phyloP scores from a whole-genome alignment of 805 yeast species.

The Lachancea kluyveri region DNA sequence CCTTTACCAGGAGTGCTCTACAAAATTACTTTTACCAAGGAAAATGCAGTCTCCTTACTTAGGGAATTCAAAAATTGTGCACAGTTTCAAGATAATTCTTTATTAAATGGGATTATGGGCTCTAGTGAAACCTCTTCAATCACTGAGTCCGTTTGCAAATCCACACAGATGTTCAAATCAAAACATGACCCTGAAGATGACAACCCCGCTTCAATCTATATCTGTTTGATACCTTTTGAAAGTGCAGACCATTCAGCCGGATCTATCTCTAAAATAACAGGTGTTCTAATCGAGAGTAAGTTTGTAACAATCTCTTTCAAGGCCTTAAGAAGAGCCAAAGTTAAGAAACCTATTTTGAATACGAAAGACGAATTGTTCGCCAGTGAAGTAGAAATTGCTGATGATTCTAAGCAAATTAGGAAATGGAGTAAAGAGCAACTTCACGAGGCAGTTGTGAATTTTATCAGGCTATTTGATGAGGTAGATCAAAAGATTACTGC shows the following conservation, averaged over 20 bases:
- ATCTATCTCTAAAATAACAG: slow-evolving; percentile 14
- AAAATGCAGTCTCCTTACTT: slow-evolving; percentile 42
- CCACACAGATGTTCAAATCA: slow-evolving; percentile 20
- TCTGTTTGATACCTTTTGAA: slow-evolving; percentile 18
- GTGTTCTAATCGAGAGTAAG: slow-evolving; percentile 8
- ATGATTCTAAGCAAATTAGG: slow-evolving; percentile 31
- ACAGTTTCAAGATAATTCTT: slow-evolving; percentile 17
- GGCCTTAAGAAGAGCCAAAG: slow-evolving; percentile 14
- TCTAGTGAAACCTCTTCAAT: slow-evolving; percentile 15
- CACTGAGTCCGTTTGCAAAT: slow-evolving; percentile 20
- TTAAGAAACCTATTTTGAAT: slow-evolving; percentile 14
- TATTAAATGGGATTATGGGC: slow-evolving; percentile 16
- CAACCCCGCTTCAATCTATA: slow-evolving; percentile 33
- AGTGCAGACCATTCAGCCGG: slow-evolving; percentile 12
- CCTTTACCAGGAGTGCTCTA: slow-evolving; percentile 59
- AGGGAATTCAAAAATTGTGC: slow-evolving; percentile 32
- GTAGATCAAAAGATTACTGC: slow-evolving; percentile 24
- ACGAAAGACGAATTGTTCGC: slow-evolving; percentile 14
- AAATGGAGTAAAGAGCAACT: slow-evolving; percentile 21
- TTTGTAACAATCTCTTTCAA: slow-evolving; percentile 14
- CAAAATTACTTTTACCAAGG: slow-evolving; percentile 45
- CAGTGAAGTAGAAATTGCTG: slow-evolving; percentile 13
- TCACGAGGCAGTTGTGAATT: slow-evolving; percentile 1
- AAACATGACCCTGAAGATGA: slow-evolving; percentile 26
- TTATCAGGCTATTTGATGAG: slow-evolving; percentile 6